These are phyloP conservation scores for Eragrostis nindensis DNA, from an alignment of 176 grass and related monocot genomes.

Conservation along the genomic window DNA sequence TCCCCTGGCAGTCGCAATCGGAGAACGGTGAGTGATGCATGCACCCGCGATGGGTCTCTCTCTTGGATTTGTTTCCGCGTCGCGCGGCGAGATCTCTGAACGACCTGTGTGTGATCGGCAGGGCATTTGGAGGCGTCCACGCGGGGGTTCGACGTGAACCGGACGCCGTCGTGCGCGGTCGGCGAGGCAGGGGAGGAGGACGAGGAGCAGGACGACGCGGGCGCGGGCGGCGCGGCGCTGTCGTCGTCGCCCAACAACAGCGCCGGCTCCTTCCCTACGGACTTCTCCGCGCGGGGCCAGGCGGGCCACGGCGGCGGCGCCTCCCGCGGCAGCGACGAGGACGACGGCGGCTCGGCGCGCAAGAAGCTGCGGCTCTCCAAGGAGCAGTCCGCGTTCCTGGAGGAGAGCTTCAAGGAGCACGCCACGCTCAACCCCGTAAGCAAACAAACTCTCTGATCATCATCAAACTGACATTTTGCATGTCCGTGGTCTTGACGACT, in stretches of 20 bases:
- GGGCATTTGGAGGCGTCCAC: conserved; percentile 59
- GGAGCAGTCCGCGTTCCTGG: conserved; percentile 89
- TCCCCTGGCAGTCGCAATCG: conserved; percentile 59
- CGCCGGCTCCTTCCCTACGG: conserved; percentile 59
- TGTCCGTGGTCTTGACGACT: background rate
- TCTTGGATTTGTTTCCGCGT: background rate
- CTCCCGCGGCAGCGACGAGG: conserved; percentile 80
- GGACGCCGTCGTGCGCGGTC: conserved; percentile 39
- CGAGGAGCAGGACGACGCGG: conserved; percentile 48
- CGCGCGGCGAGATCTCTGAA: background rate
- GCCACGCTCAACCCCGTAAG: conserved; percentile 90
- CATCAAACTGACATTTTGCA: background rate
- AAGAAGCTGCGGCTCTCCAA: conserved; percentile 94
- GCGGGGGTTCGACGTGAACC: conserved; percentile 91
- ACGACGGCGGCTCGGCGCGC: conserved; percentile 67
- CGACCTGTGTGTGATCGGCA: conserved; percentile 25
- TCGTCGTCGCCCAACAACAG: conserved; percentile 87
- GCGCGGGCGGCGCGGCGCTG: conserved; percentile 30
- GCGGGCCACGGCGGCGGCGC: conserved; percentile 17
- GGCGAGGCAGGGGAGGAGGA: conserved; percentile 18
- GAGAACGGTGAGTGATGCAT: conserved; percentile 45
- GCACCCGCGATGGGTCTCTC: background rate
- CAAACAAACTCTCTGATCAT: background rate
- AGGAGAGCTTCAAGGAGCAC: conserved; percentile 94
- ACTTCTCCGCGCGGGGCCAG: conserved; percentile 41